Conservation (phyloP, 176 grass and related monocot genomes). For the Oryza coarctata region DNA sequence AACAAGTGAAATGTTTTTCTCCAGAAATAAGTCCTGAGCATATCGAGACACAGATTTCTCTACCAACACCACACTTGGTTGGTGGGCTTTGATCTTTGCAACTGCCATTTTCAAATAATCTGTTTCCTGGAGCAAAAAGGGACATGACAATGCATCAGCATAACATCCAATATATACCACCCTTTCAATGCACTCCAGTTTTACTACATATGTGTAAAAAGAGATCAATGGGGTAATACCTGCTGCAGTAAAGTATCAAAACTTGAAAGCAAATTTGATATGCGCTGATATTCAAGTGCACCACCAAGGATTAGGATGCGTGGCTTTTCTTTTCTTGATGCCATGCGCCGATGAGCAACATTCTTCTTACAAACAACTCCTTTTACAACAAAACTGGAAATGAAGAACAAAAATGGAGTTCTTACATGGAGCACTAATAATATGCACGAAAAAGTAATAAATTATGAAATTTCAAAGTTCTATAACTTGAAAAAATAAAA, state of each 20-base stretch:
- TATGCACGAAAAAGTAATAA: conserved; percentile 25
- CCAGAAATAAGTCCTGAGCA: conserved; percentile 89
- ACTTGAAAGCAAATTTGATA: conserved; percentile 98
- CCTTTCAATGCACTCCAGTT: conserved; percentile 5
- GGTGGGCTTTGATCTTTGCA: conserved; percentile 90
- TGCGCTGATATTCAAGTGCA: conserved; percentile 96
- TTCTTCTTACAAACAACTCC: conserved; percentile 99
- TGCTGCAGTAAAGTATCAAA: conserved; percentile 99
- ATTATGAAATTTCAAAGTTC: neutral
- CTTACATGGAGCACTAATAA: conserved; percentile 22
- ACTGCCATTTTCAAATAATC: conserved; percentile 99
- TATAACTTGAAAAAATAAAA: conserved; percentile 14
- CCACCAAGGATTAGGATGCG: conserved; percentile 85
- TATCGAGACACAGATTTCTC: conserved; percentile 95
- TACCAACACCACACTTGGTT: conserved; percentile 87
- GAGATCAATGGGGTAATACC: conserved; percentile 42
- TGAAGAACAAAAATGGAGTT: conserved; percentile 27
- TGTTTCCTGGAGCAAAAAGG: conserved; percentile 66
- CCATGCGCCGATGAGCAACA: conserved; percentile 86
- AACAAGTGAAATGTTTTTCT: conserved; percentile 93
- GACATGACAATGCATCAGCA: conserved; percentile 29
- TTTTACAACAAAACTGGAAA: conserved; percentile 78
- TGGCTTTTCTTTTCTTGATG: conserved; percentile 70
- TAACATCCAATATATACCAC: neutral
- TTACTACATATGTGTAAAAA: conserved; percentile 16